Evolutionary conservation across 1,139 yeast genomes (phyloP).

Genomic region (Saccharomyces uvarum): DNA sequence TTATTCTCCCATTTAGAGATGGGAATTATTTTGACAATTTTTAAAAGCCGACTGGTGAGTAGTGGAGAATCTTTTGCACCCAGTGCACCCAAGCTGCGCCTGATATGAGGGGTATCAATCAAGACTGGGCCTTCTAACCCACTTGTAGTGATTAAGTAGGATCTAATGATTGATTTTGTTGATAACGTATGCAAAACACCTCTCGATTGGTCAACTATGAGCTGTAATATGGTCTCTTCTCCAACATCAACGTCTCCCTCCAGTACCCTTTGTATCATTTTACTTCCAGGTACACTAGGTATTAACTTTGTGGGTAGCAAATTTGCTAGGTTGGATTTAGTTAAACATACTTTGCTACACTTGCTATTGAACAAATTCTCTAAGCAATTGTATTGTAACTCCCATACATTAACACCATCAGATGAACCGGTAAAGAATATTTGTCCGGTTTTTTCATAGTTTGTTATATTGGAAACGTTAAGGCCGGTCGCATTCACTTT

Average conservation of each 20-base stretch:
- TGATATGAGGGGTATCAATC: slow-evolving; percentile 34
- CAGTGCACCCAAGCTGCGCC: slow-evolving; percentile 56
- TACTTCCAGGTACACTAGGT: slow-evolving; percentile 39
- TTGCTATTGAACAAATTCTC: slow-evolving; percentile 84
- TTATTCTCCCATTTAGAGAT: slow-evolving; percentile 59
- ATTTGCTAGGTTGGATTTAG: slow-evolving; percentile 57
- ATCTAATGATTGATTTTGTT: slow-evolving; percentile 72
- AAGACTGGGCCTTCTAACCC: slow-evolving; percentile 35
- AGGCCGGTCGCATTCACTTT: slow-evolving; percentile 74
- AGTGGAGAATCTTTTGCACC: slow-evolving; percentile 37
- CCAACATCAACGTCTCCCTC: slow-evolving; percentile 27
- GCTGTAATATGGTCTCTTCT: slow-evolving; percentile 54
- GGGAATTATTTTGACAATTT: slow-evolving; percentile 56
- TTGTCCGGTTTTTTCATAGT: slow-evolving; percentile 61
- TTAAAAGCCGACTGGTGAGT: slow-evolving; percentile 33
- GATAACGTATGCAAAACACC: slow-evolving; percentile 75
- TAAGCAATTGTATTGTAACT: slow-evolving; percentile 69
- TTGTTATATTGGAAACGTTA: slow-evolving; percentile 55
- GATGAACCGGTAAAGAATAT: slow-evolving; percentile 74
- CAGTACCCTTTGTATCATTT: slow-evolving; percentile 34
- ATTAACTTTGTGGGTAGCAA: slow-evolving; percentile 43
- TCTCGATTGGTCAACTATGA: slow-evolving; percentile 70
- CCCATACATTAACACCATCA: slow-evolving; percentile 81
- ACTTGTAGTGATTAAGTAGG: slow-evolving; percentile 48
- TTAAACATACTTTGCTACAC: slow-evolving; percentile 73